These are phyloP conservation scores for Cubamyces sp. DNA, from an alignment of 768 basidiomycete species.

Conservation along the genomic window DNA sequence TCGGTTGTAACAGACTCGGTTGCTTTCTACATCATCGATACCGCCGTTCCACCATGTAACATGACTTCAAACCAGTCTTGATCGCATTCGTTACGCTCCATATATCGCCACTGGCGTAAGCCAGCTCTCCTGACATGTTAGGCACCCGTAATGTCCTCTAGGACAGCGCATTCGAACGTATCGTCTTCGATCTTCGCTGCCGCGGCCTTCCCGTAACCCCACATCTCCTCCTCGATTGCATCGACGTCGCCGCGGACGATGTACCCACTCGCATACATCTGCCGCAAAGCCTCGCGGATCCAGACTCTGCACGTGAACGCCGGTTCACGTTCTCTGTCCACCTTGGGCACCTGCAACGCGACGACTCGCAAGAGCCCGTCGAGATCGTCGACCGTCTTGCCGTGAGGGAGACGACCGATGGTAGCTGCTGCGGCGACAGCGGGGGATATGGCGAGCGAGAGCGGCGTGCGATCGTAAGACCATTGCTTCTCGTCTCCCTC, in stretches of 20 bases:
- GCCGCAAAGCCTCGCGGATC: slow-evolving; percentile 17
- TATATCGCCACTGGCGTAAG: too few relatives aligned
- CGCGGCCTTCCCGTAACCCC: slow-evolving; percentile 6
- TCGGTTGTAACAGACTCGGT: too few relatives aligned
- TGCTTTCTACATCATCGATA: too few relatives aligned
- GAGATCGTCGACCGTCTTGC: slow-evolving; percentile 11
- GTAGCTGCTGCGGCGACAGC: slow-evolving; percentile 8
- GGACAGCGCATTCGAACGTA: background rate
- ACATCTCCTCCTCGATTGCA: slow-evolving; percentile 17
- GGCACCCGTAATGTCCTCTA: background rate
- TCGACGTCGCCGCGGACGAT: slow-evolving; percentile 7
- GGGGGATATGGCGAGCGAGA: slow-evolving; percentile 8
- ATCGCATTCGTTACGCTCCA: too few relatives aligned
- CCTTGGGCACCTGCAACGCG: background rate
- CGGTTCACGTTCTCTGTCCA: slow-evolving; percentile 5
- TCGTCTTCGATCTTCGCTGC: slow-evolving; percentile 8
- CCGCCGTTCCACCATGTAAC: too few relatives aligned
- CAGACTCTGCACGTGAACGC: slow-evolving; percentile 12
- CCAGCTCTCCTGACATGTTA: too few relatives aligned
- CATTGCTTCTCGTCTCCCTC: slow-evolving; percentile 13
- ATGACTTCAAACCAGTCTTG: too few relatives aligned
- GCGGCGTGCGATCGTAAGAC: slow-evolving; percentile 12
- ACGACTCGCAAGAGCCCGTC: slow-evolving; percentile 7
- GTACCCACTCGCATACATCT: slow-evolving; percentile 6
- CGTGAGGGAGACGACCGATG: slow-evolving; percentile 4